A percentile compares a stretch with the other conserved stretches of the same genome.
Conservation (phyloP, 331 rosid genomes). For the Cydonia oblonga region DNA sequence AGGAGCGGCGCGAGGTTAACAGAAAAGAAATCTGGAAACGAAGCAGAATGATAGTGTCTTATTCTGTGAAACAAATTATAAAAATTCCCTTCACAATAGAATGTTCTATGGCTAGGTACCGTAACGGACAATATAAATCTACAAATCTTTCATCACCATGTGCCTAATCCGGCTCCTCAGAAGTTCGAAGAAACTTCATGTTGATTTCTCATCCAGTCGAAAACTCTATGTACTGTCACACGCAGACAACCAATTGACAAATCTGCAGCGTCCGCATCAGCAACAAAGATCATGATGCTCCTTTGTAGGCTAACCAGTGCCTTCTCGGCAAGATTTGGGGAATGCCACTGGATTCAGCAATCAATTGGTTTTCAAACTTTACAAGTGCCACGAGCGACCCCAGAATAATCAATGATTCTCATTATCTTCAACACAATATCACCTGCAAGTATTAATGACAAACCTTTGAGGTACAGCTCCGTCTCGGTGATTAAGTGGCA, state of each 20-base stretch:
- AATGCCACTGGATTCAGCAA: slow-evolving; percentile 28
- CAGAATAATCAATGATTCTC: slow-evolving; percentile 39
- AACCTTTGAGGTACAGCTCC: background rate
- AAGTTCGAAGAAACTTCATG: background rate
- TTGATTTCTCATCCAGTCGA: slow-evolving; percentile 25
- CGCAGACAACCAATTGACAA: slow-evolving; percentile 20
- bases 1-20: background rate
- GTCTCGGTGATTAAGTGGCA: background rate
- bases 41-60: slow-evolving; percentile 20
- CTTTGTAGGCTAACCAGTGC: slow-evolving; percentile 26
- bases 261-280: slow-evolving; percentile 28
- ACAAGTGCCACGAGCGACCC: slow-evolving; percentile 34
- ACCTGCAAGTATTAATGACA: slow-evolving; percentile 35
- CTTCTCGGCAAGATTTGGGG: slow-evolving; percentile 32
- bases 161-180: slow-evolving; percentile 22
- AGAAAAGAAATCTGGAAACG: background rate
- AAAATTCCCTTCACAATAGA: slow-evolving; percentile 28
- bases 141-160: slow-evolving; percentile 48
- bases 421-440: slow-evolving; percentile 24
- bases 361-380: slow-evolving; percentile 36
- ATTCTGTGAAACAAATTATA: slow-evolving; percentile 21
- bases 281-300: slow-evolving; percentile 41
- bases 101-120: slow-evolving; percentile 42
- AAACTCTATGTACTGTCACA: slow-evolving; percentile 21
- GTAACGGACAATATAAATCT: slow-evolving; percentile 45